phyloP scores from a whole-genome alignment of 345 rosid species.

The Theobroma cacao region DNA sequence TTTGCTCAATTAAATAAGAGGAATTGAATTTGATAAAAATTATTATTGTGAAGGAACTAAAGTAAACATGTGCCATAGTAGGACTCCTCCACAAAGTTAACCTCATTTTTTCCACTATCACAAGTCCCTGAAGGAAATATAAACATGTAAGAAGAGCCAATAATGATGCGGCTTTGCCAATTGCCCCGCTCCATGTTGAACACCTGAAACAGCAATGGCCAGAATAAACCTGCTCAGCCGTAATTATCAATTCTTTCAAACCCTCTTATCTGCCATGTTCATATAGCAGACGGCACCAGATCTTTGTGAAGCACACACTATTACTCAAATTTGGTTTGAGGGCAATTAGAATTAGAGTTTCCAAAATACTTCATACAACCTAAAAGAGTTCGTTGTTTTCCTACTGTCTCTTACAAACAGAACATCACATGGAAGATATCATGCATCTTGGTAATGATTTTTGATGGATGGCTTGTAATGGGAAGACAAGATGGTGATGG shows the following conservation, averaged over 20 bases:
- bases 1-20: no score
- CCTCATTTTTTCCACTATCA: not conserved
- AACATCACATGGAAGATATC: slow-evolving; percentile 59
- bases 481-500: slow-evolving; percentile 56
- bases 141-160: not conserved
- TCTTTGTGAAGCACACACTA: not conserved
- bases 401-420: slow-evolving; percentile 45
- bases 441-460: slow-evolving; percentile 74
- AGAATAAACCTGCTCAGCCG: not conserved
- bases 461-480: slow-evolving; percentile 55
- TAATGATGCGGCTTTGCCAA: not conserved
- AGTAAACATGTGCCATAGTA: no score
- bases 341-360: not conserved
- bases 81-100: not conserved
- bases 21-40: no score
- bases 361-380: not conserved
- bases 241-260: not conserved
- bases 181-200: not conserved
- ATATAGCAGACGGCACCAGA: not conserved
- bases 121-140: not conserved
- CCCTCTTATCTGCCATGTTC: not conserved
- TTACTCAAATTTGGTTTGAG: not conserved
- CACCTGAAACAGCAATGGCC: not conserved
- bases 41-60: no score
- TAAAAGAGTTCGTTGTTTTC: not conserved